Base-by-base conservation (phyloP, 176 grass and related monocot species). In the Lolium rigidum region DNA sequence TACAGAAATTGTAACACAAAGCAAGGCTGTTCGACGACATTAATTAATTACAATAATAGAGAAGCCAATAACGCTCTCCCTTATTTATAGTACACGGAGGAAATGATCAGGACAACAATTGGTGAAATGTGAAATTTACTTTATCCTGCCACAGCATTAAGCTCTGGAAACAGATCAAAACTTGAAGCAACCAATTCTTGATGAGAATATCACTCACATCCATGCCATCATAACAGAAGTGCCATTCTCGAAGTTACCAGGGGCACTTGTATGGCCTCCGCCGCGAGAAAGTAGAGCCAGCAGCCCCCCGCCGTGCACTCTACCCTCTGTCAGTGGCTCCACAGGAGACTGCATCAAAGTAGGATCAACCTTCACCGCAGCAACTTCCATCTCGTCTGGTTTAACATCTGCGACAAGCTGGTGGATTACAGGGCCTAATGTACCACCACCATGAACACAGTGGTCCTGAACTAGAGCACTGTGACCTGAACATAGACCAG, bases 241-340 rank as follows among this genome's bases (percentile, higher is more conserved):
- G 31, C 77, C 86, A 49, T 76, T 87, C 11, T 77, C 82, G 14
- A 68, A 81, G 51, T 16, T 78, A 80, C 62, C 80, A 35, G 41
- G 26, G 10, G 41, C 21, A 20, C 7, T 41, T 47, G 68, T 60
- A 38, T 77, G 66, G 67, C 77, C 52, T 82, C 49, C 87, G 9
- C 58, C 71, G 7, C 10, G 48, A 28, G 92, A 83, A 60, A 99
- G 90, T 66, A 93, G 86, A 82, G 88, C 94, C 83, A 99, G 68
- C 11, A 97, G 82, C 37, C 87, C 85, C 4, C 97, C 97, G 16
- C 97, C 97, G 83, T 97, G 97, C 38, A 96, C 97, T 82, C 97
- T 90, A 6, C 94, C 89, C 90, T 99, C 94, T 7, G 89, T 76
- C 83, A 94, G 58, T 5, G 77, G 52, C 63, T 72, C 91, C 38